These are phyloP conservation scores for Eucalyptus virginea DNA, from an alignment of 345 rosid genomes.

Conservation along the genomic window DNA sequence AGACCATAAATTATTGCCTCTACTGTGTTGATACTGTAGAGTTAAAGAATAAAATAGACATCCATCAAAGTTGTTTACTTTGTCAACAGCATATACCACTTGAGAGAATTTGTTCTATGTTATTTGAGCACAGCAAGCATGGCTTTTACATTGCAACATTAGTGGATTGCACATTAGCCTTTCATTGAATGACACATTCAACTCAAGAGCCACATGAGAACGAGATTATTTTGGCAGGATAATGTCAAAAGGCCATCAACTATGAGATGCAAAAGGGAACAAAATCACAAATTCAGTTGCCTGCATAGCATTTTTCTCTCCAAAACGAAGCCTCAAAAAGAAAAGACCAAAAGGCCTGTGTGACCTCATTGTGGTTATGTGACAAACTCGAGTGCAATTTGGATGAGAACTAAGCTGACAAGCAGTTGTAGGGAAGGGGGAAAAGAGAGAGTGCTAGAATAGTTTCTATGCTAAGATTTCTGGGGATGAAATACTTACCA, in stretches of 20 bases:
- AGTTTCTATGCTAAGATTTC: neutral
- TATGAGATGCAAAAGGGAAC: neutral
- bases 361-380: neutral
- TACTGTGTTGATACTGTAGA: neutral
- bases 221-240: neutral
- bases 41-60: neutral
- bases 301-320: neutral
- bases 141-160: neutral
- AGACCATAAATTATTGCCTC: neutral
- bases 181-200: neutral
- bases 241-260: neutral
- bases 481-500: constrained; percentile 34
- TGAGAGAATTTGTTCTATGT: neutral
- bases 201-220: neutral
- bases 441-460: neutral
- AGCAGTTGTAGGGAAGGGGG: neutral
- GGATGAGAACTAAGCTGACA: neutral
- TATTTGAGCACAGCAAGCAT: neutral
- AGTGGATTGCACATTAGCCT: neutral
- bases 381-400: neutral
- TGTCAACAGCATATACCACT: neutral
- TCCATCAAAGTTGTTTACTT: neutral
- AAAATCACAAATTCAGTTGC: neutral
- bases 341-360: neutral
- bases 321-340: neutral